A percentile compares a stretch with the other conserved stretches of the same genome.
Evolutionary conservation across 2,329 filamentous ascomycete species (phyloP).

Genomic region (Fusarium chaquense): DNA sequence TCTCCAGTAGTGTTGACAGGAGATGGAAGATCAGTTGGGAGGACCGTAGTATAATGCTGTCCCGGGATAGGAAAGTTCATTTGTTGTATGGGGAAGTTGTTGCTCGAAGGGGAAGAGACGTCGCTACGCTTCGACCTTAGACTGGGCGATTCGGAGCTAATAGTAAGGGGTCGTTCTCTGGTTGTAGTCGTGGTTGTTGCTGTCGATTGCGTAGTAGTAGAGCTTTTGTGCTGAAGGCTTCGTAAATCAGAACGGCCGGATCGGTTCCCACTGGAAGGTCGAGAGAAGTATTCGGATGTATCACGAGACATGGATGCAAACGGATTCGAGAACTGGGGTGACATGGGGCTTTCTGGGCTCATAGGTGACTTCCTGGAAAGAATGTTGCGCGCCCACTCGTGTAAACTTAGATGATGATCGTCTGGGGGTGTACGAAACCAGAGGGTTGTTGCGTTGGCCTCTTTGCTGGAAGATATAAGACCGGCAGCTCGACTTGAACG

Average conservation of each 20-base stretch:
- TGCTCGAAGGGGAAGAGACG: conserved; percentile 68
- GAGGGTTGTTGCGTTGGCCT: conserved; percentile 61
- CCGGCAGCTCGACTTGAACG: conserved; percentile 73
- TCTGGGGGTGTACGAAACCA: conserved; percentile 69
- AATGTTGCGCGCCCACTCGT: conserved; percentile 71
- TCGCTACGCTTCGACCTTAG: conserved; percentile 73
- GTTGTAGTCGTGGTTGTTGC: conserved; percentile 60
- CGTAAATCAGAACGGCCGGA: conserved; percentile 50
- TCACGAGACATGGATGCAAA: conserved; percentile 61
- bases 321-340: conserved; percentile 66
- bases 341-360: conserved; percentile 65
- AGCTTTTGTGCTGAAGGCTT: conserved; percentile 61
- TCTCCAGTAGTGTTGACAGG: conserved; percentile 67
- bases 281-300: conserved; percentile 56
- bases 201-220: conserved; percentile 61
- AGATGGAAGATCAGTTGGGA: conserved; percentile 68
- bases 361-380: conserved; percentile 59
- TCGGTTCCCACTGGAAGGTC: conserved; percentile 59
- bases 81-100: conserved; percentile 56
- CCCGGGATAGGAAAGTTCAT: conserved; percentile 55
- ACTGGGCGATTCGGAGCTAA: conserved; percentile 70
- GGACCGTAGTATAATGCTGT: conserved; percentile 64
- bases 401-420: conserved; percentile 63
- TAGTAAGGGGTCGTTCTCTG: conserved; percentile 63
- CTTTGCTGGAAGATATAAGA: conserved; percentile 64